Conservation (phyloP, 805 yeast genomes). For the Isabelozyma gotoi region DNA sequence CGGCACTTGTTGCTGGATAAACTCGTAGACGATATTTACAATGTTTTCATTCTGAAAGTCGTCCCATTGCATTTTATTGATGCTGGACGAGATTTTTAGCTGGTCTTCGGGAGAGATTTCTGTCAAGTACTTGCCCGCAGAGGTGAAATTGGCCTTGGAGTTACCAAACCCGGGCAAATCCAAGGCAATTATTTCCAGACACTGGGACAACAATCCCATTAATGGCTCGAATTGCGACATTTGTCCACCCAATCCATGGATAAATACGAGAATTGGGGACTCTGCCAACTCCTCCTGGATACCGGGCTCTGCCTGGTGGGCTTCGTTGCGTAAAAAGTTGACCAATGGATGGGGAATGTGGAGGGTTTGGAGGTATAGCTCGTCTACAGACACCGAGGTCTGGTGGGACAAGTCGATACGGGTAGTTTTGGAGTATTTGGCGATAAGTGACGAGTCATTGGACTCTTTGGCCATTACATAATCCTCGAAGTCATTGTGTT, state of each 20-base stretch:
- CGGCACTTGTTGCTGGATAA: slow-evolving; percentile 39
- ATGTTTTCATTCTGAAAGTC: slow-evolving; percentile 45
- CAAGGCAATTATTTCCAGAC: slow-evolving; percentile 63
- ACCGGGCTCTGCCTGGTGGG: slow-evolving; percentile 17
- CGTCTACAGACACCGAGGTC: slow-evolving; percentile 21
- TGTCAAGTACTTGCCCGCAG: slow-evolving; percentile 15
- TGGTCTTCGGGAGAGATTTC: slow-evolving; percentile 29
- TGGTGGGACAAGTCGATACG: slow-evolving; percentile 31
- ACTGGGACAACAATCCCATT: slow-evolving; percentile 59
- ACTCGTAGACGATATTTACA: slow-evolving; percentile 37
- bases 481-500: slow-evolving; percentile 40
- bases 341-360: slow-evolving; percentile 53
- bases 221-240: slow-evolving; percentile 80
- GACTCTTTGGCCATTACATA: slow-evolving; percentile 44
- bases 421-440: slow-evolving; percentile 46
- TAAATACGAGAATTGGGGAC: slow-evolving; percentile 61
- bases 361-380: slow-evolving; percentile 39
- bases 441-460: slow-evolving; percentile 53
- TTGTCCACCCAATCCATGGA: slow-evolving; percentile 93
- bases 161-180: slow-evolving; percentile 92
- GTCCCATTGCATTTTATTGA: slow-evolving; percentile 31
- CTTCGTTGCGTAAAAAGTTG: slow-evolving; percentile 25
- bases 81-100: slow-evolving; percentile 25
- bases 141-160: slow-evolving; percentile 21
- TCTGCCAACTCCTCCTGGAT: slow-evolving; percentile 38